Conservation (phyloP, 2,329 filamentous ascomycete genomes). For the Aspergillus neoniger region DNA sequence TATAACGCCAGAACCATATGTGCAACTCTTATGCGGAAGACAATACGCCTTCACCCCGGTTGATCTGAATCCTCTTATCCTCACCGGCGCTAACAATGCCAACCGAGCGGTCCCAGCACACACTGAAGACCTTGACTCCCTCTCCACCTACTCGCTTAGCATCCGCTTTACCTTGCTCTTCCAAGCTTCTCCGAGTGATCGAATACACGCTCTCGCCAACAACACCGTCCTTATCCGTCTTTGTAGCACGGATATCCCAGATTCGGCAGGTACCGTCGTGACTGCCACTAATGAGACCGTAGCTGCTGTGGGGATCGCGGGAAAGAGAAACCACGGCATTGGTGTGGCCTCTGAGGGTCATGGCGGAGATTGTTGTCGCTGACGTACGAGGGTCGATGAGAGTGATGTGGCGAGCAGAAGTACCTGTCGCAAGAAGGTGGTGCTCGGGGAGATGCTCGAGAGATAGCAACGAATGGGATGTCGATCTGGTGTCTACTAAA, state of each 20-base stretch:
- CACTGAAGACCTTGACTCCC: slow-evolving; percentile 85
- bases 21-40: slow-evolving; percentile 33
- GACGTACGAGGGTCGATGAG: slow-evolving; percentile 87
- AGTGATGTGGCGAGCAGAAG: slow-evolving; percentile 81
- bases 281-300: slow-evolving; percentile 83
- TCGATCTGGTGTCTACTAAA: slow-evolving; percentile 79
- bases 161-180: slow-evolving; percentile 62
- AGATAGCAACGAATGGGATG: slow-evolving; percentile 79
- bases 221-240: slow-evolving; percentile 59
- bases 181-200: slow-evolving; percentile 73
- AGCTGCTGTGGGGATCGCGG: slow-evolving; percentile 66
- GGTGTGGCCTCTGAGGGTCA: slow-evolving; percentile 88
- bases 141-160: slow-evolving; percentile 68
- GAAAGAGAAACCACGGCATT: slow-evolving; percentile 68
- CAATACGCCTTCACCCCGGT: slow-evolving; percentile 62
- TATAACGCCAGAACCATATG: slow-evolving; percentile 33
- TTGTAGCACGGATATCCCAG: slow-evolving; percentile 80
- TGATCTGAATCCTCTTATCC: slow-evolving; percentile 93
- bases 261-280: slow-evolving; percentile 91
- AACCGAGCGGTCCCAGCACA: slow-evolving; percentile 80
- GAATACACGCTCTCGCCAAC: slow-evolving; percentile 73
- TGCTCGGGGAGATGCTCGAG: slow-evolving; percentile 71
- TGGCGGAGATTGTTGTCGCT: slow-evolving; percentile 73
- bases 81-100: slow-evolving; percentile 91
- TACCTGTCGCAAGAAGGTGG: slow-evolving; percentile 70